Conservation (phyloP, 345 rosid species). For the Excoecaria cochinchinensis region DNA sequence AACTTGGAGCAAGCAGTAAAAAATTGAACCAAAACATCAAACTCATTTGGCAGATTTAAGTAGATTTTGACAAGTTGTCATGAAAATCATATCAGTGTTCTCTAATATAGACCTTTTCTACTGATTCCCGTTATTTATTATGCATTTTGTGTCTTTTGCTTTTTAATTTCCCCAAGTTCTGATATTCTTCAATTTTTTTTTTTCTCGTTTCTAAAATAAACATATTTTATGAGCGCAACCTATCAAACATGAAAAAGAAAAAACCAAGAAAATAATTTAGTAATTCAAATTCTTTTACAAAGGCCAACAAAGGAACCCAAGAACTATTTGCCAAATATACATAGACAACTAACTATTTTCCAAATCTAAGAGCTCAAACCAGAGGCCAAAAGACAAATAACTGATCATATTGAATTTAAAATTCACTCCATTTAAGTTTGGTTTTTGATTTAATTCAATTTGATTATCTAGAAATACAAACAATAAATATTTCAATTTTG, state of each 20-base stretch:
- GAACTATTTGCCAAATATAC: background rate
- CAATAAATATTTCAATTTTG: background rate
- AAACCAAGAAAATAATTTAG: background rate
- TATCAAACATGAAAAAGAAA: background rate
- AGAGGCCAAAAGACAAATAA: background rate
- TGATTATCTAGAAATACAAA: background rate
- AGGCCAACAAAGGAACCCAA: no score
- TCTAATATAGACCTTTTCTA: background rate
- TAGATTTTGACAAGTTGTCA: no score
- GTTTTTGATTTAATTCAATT: background rate
- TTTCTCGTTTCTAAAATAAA: background rate
- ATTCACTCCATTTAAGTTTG: background rate
- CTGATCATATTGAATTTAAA: background rate
- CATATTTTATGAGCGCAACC: background rate
- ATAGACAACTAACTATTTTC: no score
- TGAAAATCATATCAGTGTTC: background rate
- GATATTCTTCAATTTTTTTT: background rate
- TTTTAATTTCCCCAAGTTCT: background rate
- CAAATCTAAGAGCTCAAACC: background rate
- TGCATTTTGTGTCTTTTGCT: background rate
- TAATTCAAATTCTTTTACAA: background rate
- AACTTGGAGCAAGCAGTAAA: background rate
- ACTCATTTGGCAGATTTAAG: background rate
- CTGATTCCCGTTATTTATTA: background rate
- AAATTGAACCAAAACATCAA: background rate